Evolutionary conservation across 805 yeast genomes (phyloP), one percentile per base, ranked within the genome.

Genomic region (Starmerella davenportii): DNA sequence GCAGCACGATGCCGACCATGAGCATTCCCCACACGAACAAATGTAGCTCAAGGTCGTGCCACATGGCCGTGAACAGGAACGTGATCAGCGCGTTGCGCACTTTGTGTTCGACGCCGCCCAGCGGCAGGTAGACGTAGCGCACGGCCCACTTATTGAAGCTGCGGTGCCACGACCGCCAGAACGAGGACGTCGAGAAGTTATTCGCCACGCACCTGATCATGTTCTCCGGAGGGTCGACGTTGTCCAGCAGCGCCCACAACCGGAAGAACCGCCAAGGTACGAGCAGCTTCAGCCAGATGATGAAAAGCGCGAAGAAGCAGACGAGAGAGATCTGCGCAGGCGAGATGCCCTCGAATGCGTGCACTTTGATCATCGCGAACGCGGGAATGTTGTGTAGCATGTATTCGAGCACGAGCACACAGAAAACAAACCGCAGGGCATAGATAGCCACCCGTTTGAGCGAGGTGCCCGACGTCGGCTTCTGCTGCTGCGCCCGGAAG

Each of bases 141-240:
- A 79, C 69, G 25, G 80, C 78, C 93, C 95, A 90, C 48, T 78
- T 70, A 59, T 87, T 85, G 61, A 65, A 90, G 35, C 93, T 77
- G 52, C 96, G 70, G 59, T 90, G 99, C 99, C 99, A 90, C 3
- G 94, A 93, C 54, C 96, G 69, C 99, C 99, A 90, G 56, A 90
- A 90, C n/a, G 90, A 82, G 44, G 81, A 58, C 0, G 95, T 90
- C 25, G 93, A 78, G 57, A 76, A 90, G 59, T 90, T 90, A 58
- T 90, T 82, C 55, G 82, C 79, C 73, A 90, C 81, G 55, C 96
- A 85, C 42, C 99, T 66, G 40, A 90, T 74, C 96, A 90, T 90
- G 53, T 90, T 90, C 55, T 90, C 99, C 2, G 98, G 96, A 0
- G 96, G 80, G 52, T 90, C 96, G 38, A 87, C 81, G 0, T 79